Evolutionary conservation across 345 rosid species (phyloP).

Genomic region (Pistacia atlantica): DNA sequence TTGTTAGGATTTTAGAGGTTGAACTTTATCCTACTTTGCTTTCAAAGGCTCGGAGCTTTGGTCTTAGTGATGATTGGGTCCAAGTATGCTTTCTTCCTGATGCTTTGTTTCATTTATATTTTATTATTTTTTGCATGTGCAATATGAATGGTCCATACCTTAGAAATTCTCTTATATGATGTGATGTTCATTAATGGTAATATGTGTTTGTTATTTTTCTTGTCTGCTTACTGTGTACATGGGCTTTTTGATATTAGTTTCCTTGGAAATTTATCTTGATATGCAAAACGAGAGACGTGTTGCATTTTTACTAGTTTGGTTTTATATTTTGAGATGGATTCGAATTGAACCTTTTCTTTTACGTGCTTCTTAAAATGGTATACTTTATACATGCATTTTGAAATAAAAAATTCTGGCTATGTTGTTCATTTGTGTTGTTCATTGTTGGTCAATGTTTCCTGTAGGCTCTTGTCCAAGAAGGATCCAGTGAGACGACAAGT

Average conservation of each 20-base stretch:
- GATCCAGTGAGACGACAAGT: slow-evolving; percentile 89
- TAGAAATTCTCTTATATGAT: background rate
- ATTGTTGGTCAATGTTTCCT: slow-evolving; percentile 13
- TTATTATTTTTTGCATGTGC: background rate
- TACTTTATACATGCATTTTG: background rate
- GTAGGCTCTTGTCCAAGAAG: slow-evolving; percentile 78
- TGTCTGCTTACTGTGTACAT: background rate
- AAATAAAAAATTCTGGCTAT: background rate
- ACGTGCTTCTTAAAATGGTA: no score
- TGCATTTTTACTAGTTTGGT: background rate
- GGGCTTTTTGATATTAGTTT: background rate
- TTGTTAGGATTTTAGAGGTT: slow-evolving; percentile 85
- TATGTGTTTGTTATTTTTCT: background rate
- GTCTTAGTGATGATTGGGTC: slow-evolving; percentile 84
- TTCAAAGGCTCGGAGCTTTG: slow-evolving; percentile 92
- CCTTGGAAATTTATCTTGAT: background rate
- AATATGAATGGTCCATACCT: background rate
- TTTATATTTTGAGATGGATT: background rate
- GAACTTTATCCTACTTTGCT: slow-evolving; percentile 89
- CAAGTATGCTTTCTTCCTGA: slow-evolving; percentile 47
- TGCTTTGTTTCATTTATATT: background rate
- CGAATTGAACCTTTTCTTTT: background rate
- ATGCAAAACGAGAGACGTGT: background rate
- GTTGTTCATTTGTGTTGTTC: slow-evolving; percentile 1
- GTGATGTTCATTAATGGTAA: background rate